These are phyloP conservation scores for Lactarius hatsudake DNA, from an alignment of 768 basidiomycete species.

Conservation along the genomic window DNA sequence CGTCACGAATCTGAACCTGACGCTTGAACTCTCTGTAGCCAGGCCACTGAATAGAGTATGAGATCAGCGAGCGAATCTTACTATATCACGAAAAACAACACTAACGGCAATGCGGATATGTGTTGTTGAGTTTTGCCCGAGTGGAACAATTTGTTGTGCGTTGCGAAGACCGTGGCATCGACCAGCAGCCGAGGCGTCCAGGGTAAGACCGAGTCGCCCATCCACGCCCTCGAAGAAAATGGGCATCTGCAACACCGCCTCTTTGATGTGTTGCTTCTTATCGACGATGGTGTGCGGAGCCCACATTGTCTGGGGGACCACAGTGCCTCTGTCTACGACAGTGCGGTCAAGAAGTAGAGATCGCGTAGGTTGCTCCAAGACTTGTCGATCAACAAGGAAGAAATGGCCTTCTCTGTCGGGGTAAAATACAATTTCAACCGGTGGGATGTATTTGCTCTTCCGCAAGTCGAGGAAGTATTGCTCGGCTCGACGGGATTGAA, in stretches of 20 bases:
- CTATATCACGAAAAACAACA: neutral
- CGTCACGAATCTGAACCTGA: constrained; percentile 15
- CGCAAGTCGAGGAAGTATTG: neutral
- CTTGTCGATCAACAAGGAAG: neutral
- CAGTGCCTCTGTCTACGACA: neutral
- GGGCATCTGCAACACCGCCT: constrained; percentile 8
- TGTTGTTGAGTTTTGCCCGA: constrained; percentile 2
- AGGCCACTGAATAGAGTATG: constrained; percentile 2
- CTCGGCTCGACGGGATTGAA: neutral
- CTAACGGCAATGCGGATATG: constrained; percentile 17
- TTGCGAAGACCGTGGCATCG: constrained; percentile 4
- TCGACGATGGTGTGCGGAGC: neutral
- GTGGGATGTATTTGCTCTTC: neutral
- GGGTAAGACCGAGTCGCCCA: constrained; percentile 13
- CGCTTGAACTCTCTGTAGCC: constrained; percentile 17
- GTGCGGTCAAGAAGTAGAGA: neutral
- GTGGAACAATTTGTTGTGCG: neutral
- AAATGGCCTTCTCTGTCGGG: neutral
- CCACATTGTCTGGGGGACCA: constrained; percentile 21
- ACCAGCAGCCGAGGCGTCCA: neutral
- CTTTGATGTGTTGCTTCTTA: neutral
- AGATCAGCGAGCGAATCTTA: neutral
- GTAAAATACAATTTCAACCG: neutral
- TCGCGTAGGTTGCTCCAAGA: too few relatives aligned
- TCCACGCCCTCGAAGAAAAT: constrained; percentile 7